These are phyloP conservation scores for Sugiyamaella xylanicola DNA, from an alignment of 1,139 yeast species.

Conservation along the genomic window DNA sequence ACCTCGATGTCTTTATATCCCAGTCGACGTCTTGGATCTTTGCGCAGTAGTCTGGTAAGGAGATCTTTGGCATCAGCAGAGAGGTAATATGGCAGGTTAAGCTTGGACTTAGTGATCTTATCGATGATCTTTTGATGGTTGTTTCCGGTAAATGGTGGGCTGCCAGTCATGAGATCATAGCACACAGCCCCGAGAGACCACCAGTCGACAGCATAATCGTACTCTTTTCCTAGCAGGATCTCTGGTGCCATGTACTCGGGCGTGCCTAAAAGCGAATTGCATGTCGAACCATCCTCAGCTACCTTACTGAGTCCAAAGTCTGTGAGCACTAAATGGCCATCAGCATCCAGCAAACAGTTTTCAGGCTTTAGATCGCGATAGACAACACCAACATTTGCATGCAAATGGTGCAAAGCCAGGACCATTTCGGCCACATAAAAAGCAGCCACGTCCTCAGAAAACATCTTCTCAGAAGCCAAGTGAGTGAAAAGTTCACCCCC, in stretches of 20 bases:
- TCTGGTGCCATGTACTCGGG: slow-evolving; percentile 98
- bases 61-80: slow-evolving; percentile 86
- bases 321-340: slow-evolving; percentile 81
- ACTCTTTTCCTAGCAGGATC: slow-evolving; percentile 79
- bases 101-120: slow-evolving; percentile 69
- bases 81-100: slow-evolving; percentile 78
- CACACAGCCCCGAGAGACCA: slow-evolving; percentile 95
- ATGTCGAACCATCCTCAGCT: slow-evolving; percentile 53
- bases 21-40: slow-evolving; percentile 73
- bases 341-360: slow-evolving; percentile 77
- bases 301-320: slow-evolving; percentile 92
- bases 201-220: slow-evolving; percentile 90
- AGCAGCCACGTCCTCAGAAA: slow-evolving; percentile 77
- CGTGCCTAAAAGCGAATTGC: slow-evolving; percentile 84
- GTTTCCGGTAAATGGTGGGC: slow-evolving; percentile 93
- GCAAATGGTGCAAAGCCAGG: slow-evolving; percentile 78
- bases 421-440: slow-evolving; percentile 87
- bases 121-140: slow-evolving; percentile 80
- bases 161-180: slow-evolving; percentile 83
- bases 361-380: slow-evolving; percentile 94
- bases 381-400: slow-evolving; percentile 77
- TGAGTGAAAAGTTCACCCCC: slow-evolving; percentile 95
- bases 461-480: slow-evolving; percentile 77
- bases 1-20: slow-evolving; percentile 67
- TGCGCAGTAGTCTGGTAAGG: slow-evolving; percentile 68